These are phyloP conservation scores for Penicillium fimorum DNA, from an alignment of 495 filamentous ascomycete species.

Conservation along the genomic window DNA sequence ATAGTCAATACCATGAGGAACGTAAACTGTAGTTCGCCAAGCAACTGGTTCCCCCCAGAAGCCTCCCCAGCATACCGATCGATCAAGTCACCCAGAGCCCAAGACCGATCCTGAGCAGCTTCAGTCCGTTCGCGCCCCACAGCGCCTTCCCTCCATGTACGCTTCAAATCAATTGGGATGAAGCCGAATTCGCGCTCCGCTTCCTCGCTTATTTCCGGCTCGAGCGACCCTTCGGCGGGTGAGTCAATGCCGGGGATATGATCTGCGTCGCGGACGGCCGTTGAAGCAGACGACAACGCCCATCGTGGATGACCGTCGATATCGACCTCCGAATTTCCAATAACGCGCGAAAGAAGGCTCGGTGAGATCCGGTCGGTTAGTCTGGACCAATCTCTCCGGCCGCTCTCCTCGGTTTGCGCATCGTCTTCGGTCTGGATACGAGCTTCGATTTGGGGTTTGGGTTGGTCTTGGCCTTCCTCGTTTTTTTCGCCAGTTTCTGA, in stretches of 20 bases:
- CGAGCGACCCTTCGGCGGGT: slow-evolving; percentile 14
- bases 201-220: slow-evolving; percentile 13
- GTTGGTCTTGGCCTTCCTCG: background rate
- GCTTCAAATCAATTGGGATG: slow-evolving; percentile 50
- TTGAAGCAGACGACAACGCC: slow-evolving; percentile 48
- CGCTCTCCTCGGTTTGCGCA: slow-evolving; percentile 33
- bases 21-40: slow-evolving; percentile 86
- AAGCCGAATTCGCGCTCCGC: slow-evolving; percentile 46
- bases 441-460: background rate
- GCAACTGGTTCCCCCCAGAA: slow-evolving; percentile 45
- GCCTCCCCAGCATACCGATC: slow-evolving; percentile 25
- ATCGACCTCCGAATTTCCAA: slow-evolving; percentile 37
- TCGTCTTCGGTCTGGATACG: slow-evolving; percentile 24
- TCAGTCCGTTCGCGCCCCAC: slow-evolving; percentile 72
- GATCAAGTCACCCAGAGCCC: slow-evolving; percentile 61
- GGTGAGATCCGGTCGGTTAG: slow-evolving; percentile 44
- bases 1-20: slow-evolving; percentile 80
- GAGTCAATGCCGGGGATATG: slow-evolving; percentile 49
- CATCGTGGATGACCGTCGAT: slow-evolving; percentile 42
- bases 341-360: slow-evolving; percentile 39
- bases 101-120: slow-evolving; percentile 67
- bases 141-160: slow-evolving; percentile 67
- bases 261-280: slow-evolving; percentile 45
- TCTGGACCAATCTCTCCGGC: slow-evolving; percentile 38
- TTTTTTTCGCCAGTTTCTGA: background rate